phyloP scores from a whole-genome alignment of 148 eudicot genomes.

The Euryodendron excelsum region DNA sequence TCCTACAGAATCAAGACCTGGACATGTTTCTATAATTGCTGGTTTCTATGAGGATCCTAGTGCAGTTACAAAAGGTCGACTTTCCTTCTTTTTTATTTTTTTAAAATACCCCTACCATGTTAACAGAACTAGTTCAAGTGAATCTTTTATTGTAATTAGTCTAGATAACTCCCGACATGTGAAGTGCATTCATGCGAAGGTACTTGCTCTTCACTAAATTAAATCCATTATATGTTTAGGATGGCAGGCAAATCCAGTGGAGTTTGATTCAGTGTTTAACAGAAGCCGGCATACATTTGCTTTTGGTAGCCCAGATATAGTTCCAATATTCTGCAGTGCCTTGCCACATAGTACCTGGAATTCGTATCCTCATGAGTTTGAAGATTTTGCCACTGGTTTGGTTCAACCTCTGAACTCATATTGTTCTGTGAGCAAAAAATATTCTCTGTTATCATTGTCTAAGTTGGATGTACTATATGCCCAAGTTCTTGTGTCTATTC shows the following conservation, averaged over 20 bases:
- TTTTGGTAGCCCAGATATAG: slow-evolving; percentile 93
- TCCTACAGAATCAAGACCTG: slow-evolving; percentile 99
- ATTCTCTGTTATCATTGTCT: background rate
- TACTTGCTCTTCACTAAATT: background rate
- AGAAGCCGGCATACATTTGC: slow-evolving; percentile 81
- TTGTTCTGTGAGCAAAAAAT: background rate
- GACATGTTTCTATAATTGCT: slow-evolving; percentile 95
- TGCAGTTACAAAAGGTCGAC: slow-evolving; percentile 88
- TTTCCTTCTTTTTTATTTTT: background rate
- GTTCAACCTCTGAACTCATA: slow-evolving; percentile 15
- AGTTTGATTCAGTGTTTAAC: slow-evolving; percentile 95
- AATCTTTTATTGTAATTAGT: background rate
- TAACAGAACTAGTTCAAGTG: background rate
- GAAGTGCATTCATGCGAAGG: background rate
- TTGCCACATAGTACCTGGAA: slow-evolving; percentile 90
- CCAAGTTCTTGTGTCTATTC: background rate
- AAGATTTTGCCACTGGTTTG: slow-evolving; percentile 95
- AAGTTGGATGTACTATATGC: background rate
- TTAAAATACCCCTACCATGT: background rate
- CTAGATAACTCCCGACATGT: background rate
- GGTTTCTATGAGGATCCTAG: slow-evolving; percentile 99
- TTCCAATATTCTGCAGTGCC: slow-evolving; percentile 89
- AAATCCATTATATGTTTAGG: slow-evolving; percentile 40
- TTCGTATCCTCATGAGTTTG: slow-evolving; percentile 88
- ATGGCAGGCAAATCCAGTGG: slow-evolving; percentile 99